phyloP scores from a whole-genome alignment of 768 basidiomycete species.

The Suillus subalutaceus region DNA sequence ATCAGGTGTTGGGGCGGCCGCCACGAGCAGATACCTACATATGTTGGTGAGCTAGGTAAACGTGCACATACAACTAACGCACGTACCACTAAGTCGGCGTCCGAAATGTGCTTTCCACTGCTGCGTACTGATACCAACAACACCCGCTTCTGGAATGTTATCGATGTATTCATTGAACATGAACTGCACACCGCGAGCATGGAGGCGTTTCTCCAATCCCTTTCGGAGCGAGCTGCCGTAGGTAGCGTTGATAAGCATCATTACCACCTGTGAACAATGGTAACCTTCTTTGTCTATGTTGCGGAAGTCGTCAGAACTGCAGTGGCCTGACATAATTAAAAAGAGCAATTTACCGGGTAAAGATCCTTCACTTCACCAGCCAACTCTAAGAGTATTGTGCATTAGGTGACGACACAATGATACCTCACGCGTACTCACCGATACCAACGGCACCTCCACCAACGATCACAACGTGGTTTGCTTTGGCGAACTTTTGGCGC shows the following conservation, averaged over 20 bases:
- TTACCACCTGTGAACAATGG: slow-evolving; percentile 60
- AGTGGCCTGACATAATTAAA: neutral
- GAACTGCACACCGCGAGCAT: slow-evolving; percentile 49
- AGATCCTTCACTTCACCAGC: slow-evolving; percentile 48
- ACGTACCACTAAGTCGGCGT: slow-evolving; percentile 63
- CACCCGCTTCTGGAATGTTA: slow-evolving; percentile 40
- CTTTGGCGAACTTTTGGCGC: slow-evolving; percentile 35
- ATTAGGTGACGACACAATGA: slow-evolving; percentile 8
- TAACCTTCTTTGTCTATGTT: slow-evolving; percentile 45
- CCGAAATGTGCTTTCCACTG: slow-evolving; percentile 47
- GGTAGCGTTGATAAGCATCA: slow-evolving; percentile 54
- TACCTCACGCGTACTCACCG: slow-evolving; percentile 33
- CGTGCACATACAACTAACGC: neutral
- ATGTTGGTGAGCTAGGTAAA: slow-evolving; percentile 4
- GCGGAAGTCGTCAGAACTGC: slow-evolving; percentile 16
- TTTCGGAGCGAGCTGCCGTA: slow-evolving; percentile 60
- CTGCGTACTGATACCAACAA: slow-evolving; percentile 48
- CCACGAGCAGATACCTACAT: slow-evolving; percentile 31
- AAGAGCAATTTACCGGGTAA: slow-evolving; percentile 34
- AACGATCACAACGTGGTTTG: slow-evolving; percentile 48
- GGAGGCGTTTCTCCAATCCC: slow-evolving; percentile 44
- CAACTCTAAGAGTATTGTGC: slow-evolving; percentile 33
- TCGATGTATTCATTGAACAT: slow-evolving; percentile 58
- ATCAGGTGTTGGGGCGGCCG: slow-evolving; percentile 53
- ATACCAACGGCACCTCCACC: slow-evolving; percentile 62